These are phyloP conservation scores for Xylaria sp. DNA, from an alignment of 2,329 filamentous ascomycete genomes.

Conservation along the genomic window DNA sequence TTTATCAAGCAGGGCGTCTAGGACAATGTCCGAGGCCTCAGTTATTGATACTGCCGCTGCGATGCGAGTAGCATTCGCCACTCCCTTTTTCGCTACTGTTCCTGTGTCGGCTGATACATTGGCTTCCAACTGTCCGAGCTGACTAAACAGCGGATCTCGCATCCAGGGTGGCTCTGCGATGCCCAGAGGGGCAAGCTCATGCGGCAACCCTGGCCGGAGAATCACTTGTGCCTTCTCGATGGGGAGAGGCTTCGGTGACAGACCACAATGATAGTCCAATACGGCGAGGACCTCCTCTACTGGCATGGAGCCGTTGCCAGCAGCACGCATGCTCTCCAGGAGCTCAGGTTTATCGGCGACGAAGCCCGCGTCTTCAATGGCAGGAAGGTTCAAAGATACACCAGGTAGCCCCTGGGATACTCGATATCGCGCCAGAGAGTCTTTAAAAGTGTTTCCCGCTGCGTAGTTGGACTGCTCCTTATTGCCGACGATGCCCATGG, in stretches of 20 bases:
- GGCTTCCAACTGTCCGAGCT: conserved; percentile 36
- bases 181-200: conserved; percentile 41
- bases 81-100: conserved; percentile 25
- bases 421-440: conserved; percentile 42
- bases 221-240: conserved; percentile 41
- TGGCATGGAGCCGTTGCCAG: conserved; percentile 32
- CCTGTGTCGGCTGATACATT: background rate
- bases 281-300: conserved; percentile 38
- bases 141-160: conserved; percentile 44
- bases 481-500: conserved; percentile 42
- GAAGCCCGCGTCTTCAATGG: conserved; percentile 37
- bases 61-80: conserved; percentile 38
- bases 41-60: conserved; percentile 38
- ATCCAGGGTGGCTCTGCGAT: conserved; percentile 41
- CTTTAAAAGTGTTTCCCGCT: conserved; percentile 42
- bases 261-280: conserved; percentile 45
- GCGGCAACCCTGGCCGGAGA: conserved; percentile 44
- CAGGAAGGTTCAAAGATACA: conserved; percentile 42
- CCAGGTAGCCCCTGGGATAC: conserved; percentile 38
- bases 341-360: conserved; percentile 43
- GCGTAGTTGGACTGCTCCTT: conserved; percentile 42
- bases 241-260: background rate
- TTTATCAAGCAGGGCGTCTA: conserved; percentile 45
- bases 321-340: conserved; percentile 36
- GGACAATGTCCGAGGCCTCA: conserved; percentile 41